Base-by-base conservation (phyloP, 2,329 filamentous ascomycete species). In the Ceratocystis ficicola region DNA sequence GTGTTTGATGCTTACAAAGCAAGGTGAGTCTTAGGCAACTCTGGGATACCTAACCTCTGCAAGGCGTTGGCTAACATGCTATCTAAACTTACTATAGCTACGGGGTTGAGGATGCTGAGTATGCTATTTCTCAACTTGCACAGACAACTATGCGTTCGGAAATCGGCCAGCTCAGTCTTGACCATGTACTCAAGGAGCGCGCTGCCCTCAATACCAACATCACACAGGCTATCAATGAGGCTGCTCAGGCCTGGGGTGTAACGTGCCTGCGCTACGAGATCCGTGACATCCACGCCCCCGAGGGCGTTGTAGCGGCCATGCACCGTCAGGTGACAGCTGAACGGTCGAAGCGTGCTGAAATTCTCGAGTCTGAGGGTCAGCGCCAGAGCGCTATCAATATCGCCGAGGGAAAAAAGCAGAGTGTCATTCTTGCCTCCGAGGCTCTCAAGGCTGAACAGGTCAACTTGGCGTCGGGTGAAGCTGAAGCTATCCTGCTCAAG, bases 141-240 rank as follows among this genome's bases (percentile, higher is more conserved):
- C 94, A 99, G 78, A 99, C 94, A 10, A 97, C 94, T 0, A 99
- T 99, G 94, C 90, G 94, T 72, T 95, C 89, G 73, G 94, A 99
- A 77, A 99, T 99, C 72, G 94, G 94, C 70, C 94, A 97, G 76
- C 82, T 99, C 68, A 89, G 90, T 0, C 88, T 99, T 71, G 94
- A 99, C 76, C 93, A 99, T 77, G 94, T 99, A 57, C 83, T 99
- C 67, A 97, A 97, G 76, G 94, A 99, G 81, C 90, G 94, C 69
- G 90, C 92, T 2, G 90, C 91, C 22, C 86, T 99, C 70, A 99
- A 99, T 80, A 91, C 86, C 70, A 97, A 99, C 78, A 99, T 99
- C 74, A 97, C 94, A n/a, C 87, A 90, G 66, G 93, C 94, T 55
- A 97, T 99, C 81, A 99, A 99, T 75, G 93, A 97, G 75, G 94